A percentile compares a stretch with the other conserved stretches of the same genome.
phyloP scores from a whole-genome alignment of 768 basidiomycete species.

The Lyophyllum decastes region DNA sequence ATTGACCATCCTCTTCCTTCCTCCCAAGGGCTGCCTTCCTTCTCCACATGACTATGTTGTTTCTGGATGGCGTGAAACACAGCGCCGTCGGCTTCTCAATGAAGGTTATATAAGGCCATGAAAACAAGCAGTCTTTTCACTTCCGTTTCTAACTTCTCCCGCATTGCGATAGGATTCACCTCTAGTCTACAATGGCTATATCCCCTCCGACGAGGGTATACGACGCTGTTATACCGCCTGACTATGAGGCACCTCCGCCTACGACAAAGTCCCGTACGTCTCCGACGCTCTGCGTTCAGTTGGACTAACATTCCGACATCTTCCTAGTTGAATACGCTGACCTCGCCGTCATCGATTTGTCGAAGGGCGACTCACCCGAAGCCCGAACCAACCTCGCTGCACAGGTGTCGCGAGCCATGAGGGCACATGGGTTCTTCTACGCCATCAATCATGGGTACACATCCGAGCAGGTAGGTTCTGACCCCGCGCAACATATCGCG shows the following conservation, averaged over 20 bases:
- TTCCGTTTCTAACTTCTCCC: background rate
- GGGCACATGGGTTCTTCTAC: constrained; percentile 44
- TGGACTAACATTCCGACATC: background rate
- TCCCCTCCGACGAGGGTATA: background rate
- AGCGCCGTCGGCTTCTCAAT: background rate
- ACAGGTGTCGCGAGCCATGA: constrained; percentile 47
- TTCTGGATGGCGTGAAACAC: background rate
- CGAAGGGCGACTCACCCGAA: constrained; percentile 36
- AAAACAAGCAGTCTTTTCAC: background rate
- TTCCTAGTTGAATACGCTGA: constrained; percentile 40
- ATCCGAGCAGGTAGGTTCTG: constrained; percentile 31
- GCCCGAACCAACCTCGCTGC: constrained; percentile 37
- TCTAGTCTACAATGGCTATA: background rate
- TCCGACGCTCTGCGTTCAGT: background rate
- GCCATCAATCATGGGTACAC: constrained; percentile 49
- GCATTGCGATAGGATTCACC: background rate
- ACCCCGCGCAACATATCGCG: background rate
- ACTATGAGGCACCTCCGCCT: constrained; percentile 11
- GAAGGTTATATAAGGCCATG: background rate
- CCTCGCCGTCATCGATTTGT: constrained; percentile 52
- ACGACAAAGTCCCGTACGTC: constrained; percentile 13
- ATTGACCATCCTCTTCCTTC: background rate
- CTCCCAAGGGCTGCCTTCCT: background rate
- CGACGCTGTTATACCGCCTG: background rate
- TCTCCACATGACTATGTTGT: background rate